These are phyloP conservation scores for Talaromyces sp. DNA, from an alignment of 2,329 filamentous ascomycete genomes.

Conservation along the genomic window DNA sequence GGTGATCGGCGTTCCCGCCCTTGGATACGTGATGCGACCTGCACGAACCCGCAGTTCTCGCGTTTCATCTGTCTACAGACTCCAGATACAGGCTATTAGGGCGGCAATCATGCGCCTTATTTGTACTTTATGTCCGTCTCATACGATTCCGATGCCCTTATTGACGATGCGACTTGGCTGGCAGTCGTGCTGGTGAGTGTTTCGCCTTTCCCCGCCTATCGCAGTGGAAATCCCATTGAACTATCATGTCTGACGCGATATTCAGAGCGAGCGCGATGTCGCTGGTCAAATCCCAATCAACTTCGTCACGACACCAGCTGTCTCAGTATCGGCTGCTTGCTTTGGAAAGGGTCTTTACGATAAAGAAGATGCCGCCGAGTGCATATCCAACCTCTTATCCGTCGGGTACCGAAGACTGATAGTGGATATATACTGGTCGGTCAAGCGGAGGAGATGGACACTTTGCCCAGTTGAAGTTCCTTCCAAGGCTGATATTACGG, in stretches of 20 bases:
- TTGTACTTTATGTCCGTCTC: constrained; percentile 42
- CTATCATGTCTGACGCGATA: constrained; percentile 12
- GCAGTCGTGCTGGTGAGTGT: constrained; percentile 43
- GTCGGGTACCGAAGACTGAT: constrained; percentile 61
- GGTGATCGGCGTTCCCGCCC: constrained; percentile 25
- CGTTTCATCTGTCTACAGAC: background rate
- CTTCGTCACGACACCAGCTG: constrained; percentile 60
- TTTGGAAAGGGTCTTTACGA: constrained; percentile 60
- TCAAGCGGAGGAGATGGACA: constrained; percentile 56
- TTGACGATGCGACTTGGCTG: constrained; percentile 41
- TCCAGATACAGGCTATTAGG: background rate
- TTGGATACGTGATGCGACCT: constrained; percentile 7
- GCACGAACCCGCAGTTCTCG: constrained; percentile 3
- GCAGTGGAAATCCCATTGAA: too few species aligned
- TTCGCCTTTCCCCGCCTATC: background rate
- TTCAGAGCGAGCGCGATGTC: constrained; percentile 64
- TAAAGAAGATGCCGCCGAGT: constrained; percentile 53
- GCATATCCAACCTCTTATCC: constrained; percentile 65
- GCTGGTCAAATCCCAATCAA: constrained; percentile 64
- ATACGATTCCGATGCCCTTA: constrained; percentile 43
- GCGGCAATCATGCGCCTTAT: background rate
- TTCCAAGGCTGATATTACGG: constrained; percentile 24
- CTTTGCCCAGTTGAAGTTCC: constrained; percentile 63
- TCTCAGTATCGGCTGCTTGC: constrained; percentile 62
- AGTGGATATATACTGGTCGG: constrained; percentile 68